Evolutionary conservation across 2,329 filamentous ascomycete species (phyloP), one percentile per base, ranked within the genome.

Genomic region (Botrytis paeoniae): DNA sequence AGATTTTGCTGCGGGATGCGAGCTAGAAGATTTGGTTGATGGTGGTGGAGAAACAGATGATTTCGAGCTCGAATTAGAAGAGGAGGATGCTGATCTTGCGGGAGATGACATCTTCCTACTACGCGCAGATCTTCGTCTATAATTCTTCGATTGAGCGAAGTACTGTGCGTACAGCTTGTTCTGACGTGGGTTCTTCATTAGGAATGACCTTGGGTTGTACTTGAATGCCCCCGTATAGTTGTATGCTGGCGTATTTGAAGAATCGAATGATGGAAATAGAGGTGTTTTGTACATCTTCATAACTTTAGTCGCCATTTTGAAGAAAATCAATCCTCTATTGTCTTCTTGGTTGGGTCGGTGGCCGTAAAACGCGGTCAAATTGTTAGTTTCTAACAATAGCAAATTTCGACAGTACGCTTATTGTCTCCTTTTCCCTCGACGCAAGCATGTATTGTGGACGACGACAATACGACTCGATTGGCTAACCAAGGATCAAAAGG

Each of bases 231-330:
- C 60, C 22, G 37, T 39, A 32, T 29, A 57, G 39, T 54, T 54
- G 35, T 70, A 63, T 45, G 25, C 20, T 9, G 69, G 25, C 12
- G 25, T n/a, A 41, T 37, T 29, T 10, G 60, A 65, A 18, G 69
- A 29, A 41, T 71, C 59, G 10, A 71, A 65, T 22, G 45, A 18
- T 51, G 35, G 43, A 65, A 65, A 57, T 16, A 37, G 39, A 63
- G 59, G 43, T 20, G 59, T 29, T 37, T 18, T 54, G 25, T 71
- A 71, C 59, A 54, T 54, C 37, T 71, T 71, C 32, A 64, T 20
- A 39, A 65, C 18, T 41, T 71, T 71, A 45, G 69, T 65, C 60
- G 60, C 60, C 69, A 71, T 71, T n/a, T n/a, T 71, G n/a, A 35
- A 57, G 20, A n/a, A 41, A 14, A 18, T 43, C 20, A 4, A 43